Evolutionary conservation across 2,329 filamentous ascomycete genomes (phyloP), one percentile per base, ranked within the genome.

Genomic region (Dothideomycetidae sp.): DNA sequence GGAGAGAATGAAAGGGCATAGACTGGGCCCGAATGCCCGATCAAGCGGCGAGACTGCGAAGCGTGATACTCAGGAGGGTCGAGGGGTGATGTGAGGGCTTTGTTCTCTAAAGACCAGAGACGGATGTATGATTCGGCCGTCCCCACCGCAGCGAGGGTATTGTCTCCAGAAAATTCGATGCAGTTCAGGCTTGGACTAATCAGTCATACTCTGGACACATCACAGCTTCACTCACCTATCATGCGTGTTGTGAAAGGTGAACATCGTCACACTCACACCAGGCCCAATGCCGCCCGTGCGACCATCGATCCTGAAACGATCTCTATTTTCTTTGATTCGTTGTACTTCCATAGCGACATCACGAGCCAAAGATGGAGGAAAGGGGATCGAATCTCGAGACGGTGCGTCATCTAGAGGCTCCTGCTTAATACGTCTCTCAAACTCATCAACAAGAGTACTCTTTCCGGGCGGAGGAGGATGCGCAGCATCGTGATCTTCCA

Each of bases 211-310:
- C 7, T 26, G 14, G 30, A 18, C 34, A 26, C 15, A 5, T 11
- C 23, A 26, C 11, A 23, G 10, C 5, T 28, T 73, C 64, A 62
- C 29, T 38, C 12, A 86, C 83, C 75, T 81, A 58, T 93, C 85
- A 45, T 85, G 78, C 0, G 83, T 93, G 58, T 98, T 98, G 64
- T 98, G 90, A 53, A 96, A 93, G 1, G 90, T 98, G 56, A 92
- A 94, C 81, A 96, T 96, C 65, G 83, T 90, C 15, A 92, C 78
- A 50, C 85, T 93, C 42, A 94, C 69, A 16, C 78, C 77, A 38
- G 84, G 75, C 10, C 86, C 84, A 35, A 86, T 71, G 5, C 86
- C 88, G 11, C 84, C 82, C 10, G 81, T 88, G 21, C 81, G 74
- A 13, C 78, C 75, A 42, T 93, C 82, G 40, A 96, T 88, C 53